Conservation (phyloP, 1,284 basidiomycete genomes). For the Amylostereum chailletii region DNA sequence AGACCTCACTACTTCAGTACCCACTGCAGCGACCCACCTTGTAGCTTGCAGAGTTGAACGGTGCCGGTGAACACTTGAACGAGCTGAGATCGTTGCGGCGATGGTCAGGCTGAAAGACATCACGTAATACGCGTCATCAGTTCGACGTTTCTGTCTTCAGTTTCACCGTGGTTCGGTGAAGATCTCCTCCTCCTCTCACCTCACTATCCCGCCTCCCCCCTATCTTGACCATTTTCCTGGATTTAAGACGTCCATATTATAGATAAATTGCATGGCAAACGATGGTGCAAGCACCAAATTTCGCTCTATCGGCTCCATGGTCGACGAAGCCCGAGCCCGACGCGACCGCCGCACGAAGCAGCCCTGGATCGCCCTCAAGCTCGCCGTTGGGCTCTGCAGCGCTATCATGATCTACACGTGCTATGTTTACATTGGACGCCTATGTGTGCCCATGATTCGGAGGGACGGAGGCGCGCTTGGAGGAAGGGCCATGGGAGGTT, state of each 20-base stretch:
- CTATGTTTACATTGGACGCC: slow-evolving; percentile 65
- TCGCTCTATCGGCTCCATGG: slow-evolving; percentile 14
- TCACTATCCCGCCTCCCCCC: background rate
- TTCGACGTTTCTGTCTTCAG: background rate
- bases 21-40: no score
- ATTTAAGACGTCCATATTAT: background rate
- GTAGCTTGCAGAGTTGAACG: no score
- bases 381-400: slow-evolving; percentile 41
- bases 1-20: no score
- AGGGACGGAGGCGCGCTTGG: slow-evolving; percentile 30
- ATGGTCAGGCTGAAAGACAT: no score
- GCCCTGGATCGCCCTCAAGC: slow-evolving; percentile 56
- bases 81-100: no score
- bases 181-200: background rate
- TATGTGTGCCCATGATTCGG: slow-evolving; percentile 58
- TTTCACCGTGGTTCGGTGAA: background rate
- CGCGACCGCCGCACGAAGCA: slow-evolving; percentile 32
- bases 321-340: slow-evolving; percentile 36
- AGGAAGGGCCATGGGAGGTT: slow-evolving; percentile 45
- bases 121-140: background rate
- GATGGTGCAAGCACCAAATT: background rate
- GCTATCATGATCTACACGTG: slow-evolving; percentile 50
- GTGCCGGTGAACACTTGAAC: no score
- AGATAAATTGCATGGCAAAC: background rate
- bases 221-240: background rate